Percentiles rank a stretch among this genome's conserved stretches.
phyloP scores from a whole-genome alignment of 2,329 filamentous ascomycete genomes.

The Xylaria sp. region DNA sequence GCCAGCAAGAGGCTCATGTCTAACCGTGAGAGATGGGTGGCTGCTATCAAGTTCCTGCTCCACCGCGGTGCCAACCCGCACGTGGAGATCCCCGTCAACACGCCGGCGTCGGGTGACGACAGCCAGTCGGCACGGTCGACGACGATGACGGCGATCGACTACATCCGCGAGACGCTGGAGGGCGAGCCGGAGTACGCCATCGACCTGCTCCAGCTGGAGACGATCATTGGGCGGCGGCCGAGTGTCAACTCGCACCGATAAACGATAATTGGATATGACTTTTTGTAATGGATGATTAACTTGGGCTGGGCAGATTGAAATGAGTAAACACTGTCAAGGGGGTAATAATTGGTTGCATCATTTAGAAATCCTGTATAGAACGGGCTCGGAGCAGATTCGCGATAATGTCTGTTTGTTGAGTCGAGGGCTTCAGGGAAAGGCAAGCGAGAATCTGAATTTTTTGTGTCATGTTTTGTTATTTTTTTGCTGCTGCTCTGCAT shows the following conservation, averaged over 20 bases:
- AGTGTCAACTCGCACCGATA: slow-evolving; percentile 28
- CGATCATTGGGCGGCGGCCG: slow-evolving; percentile 27
- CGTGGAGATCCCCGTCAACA: slow-evolving; percentile 26
- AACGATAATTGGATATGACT: slow-evolving; percentile 9
- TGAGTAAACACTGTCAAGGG: background rate
- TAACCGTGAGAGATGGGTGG: slow-evolving; percentile 31
- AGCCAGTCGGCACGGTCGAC: slow-evolving; percentile 22
- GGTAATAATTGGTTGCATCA: slow-evolving; percentile 7
- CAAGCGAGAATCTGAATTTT: background rate
- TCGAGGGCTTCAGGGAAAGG: background rate
- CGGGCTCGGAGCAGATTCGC: background rate
- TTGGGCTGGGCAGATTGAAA: background rate
- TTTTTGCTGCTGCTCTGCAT: background rate
- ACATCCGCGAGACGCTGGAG: slow-evolving; percentile 30
- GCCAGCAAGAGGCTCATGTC: slow-evolving; percentile 29
- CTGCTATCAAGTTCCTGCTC: slow-evolving; percentile 29
- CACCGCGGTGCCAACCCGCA: slow-evolving; percentile 30
- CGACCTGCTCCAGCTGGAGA: slow-evolving; percentile 30
- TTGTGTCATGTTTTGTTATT: background rate
- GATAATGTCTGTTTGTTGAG: background rate
- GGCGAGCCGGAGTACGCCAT: slow-evolving; percentile 33
- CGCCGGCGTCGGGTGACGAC: slow-evolving; percentile 22
- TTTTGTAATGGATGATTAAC: slow-evolving; percentile 6
- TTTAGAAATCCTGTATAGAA: slow-evolving; percentile 6
- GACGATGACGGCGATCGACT: slow-evolving; percentile 27